Evolutionary conservation across 1,284 basidiomycete genomes (phyloP).

Genomic region (Ustilago bromivora): DNA sequence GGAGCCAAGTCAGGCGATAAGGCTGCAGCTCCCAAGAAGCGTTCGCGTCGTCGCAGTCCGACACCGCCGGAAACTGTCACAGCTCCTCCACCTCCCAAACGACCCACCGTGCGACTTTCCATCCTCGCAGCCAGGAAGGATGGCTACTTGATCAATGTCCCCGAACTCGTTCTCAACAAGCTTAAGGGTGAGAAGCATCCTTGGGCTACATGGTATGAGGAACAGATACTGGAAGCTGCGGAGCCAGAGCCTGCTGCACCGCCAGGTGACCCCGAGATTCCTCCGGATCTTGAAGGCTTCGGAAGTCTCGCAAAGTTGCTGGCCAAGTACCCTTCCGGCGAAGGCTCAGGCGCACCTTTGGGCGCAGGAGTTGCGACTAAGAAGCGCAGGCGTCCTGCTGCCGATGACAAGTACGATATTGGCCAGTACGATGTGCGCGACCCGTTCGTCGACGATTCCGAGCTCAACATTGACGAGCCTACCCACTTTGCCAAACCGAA

Average conservation of each 20-base stretch:
- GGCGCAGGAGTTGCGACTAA: slow-evolving; percentile 29
- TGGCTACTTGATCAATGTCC: slow-evolving; percentile 64
- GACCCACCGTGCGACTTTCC: slow-evolving; percentile 42
- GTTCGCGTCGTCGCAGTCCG: slow-evolving; percentile 37
- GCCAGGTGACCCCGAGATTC: slow-evolving; percentile 18
- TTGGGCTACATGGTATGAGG: slow-evolving; percentile 64
- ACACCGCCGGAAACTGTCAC: slow-evolving; percentile 32
- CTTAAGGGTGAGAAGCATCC: slow-evolving; percentile 52
- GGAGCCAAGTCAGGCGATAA: slow-evolving; percentile 44
- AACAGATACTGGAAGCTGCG: slow-evolving; percentile 33
- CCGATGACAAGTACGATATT: slow-evolving; percentile 59
- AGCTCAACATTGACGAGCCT: slow-evolving; percentile 87
- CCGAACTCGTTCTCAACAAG: slow-evolving; percentile 53
- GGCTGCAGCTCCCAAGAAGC: slow-evolving; percentile 25
- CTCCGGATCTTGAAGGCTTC: slow-evolving; percentile 51
- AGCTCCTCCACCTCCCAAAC: slow-evolving; percentile 30
- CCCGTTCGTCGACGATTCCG: slow-evolving; percentile 97
- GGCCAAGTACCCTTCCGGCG: slow-evolving; percentile 48
- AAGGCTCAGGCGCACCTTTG: slow-evolving; percentile 16
- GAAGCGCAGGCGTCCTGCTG: slow-evolving; percentile 42
- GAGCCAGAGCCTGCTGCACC: slow-evolving; percentile 31
- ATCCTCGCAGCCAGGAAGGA: slow-evolving; percentile 41
- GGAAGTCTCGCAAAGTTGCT: slow-evolving; percentile 56
- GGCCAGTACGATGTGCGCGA: slow-evolving; percentile 85
- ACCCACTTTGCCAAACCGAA: slow-evolving; percentile 92